These are phyloP conservation scores for Calamus simplicifolius DNA, from an alignment of 176 grass and related monocot genomes.

Conservation along the genomic window DNA sequence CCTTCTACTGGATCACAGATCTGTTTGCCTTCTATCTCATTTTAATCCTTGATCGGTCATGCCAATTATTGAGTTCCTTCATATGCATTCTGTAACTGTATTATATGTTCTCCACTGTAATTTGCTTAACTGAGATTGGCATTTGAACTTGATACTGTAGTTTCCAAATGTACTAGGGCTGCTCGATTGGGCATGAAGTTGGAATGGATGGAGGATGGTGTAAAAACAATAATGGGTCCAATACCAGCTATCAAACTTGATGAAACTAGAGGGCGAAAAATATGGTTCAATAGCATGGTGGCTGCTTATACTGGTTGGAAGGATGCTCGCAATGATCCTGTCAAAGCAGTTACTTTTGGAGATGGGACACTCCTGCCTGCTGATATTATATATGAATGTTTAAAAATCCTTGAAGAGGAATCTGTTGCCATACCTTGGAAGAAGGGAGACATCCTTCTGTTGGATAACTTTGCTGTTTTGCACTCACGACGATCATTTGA, in stretches of 20 bases:
- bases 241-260: conserved; percentile 68
- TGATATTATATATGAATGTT: conserved; percentile 53
- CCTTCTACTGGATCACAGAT: too few relatives aligned
- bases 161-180: conserved; percentile 29
- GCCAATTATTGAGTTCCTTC: too few relatives aligned
- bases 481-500: conserved; percentile 68
- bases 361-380: conserved; percentile 55
- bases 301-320: conserved; percentile 95
- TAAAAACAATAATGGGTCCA: conserved; percentile 78
- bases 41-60: too few relatives aligned
- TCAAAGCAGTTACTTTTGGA: conserved; percentile 72
- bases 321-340: conserved; percentile 74
- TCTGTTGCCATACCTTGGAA: conserved; percentile 61
- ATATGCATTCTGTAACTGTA: too few relatives aligned
- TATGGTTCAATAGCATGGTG: conserved; percentile 99
- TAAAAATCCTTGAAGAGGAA: conserved; percentile 64
- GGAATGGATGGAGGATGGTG: conserved; percentile 68
- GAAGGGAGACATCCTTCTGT: conserved; percentile 60
- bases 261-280: conserved; percentile 43
- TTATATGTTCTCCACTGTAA: too few relatives aligned
- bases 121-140: neutral
- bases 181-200: conserved; percentile 64
- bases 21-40: too few relatives aligned
- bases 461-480: conserved; percentile 80
- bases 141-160: neutral